A percentile compares a stretch with the other conserved stretches of the same genome.
Evolutionary conservation across 371 early-diverging fungal genomes (phyloP).

Genomic region (Actinomortierella wolfii): DNA sequence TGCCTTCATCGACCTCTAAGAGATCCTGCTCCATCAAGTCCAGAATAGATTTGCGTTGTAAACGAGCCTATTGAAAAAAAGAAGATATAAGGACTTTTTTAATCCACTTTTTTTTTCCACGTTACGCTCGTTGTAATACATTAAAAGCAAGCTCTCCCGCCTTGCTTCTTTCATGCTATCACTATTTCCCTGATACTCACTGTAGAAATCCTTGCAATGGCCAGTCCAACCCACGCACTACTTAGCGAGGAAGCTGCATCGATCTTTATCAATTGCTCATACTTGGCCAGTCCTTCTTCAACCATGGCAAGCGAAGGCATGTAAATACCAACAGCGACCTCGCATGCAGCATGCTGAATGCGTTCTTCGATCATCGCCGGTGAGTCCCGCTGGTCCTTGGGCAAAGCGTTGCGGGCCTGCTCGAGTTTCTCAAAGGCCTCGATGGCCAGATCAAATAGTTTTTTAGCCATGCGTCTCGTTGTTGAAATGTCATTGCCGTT

Average conservation of each 20-base stretch:
- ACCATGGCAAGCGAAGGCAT: conserved; percentile 37
- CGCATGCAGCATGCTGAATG: conserved; percentile 38
- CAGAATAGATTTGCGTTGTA: no score
- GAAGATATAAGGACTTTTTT: background rate
- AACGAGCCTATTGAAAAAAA: background rate
- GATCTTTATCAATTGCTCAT: conserved; percentile 19
- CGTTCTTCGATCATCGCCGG: conserved; percentile 15
- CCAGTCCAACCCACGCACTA: conserved; percentile 23
- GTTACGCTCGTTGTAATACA: no score
- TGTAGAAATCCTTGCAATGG: conserved; percentile 32
- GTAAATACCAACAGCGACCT: conserved; percentile 23
- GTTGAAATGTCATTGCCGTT: no score
- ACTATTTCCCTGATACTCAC: no score
- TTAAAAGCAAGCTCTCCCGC: no score
- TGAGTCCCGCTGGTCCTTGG: conserved; percentile 18
- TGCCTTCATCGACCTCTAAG: background rate
- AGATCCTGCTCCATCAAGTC: no score
- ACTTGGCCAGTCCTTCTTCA: conserved; percentile 33
- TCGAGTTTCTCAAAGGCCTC: conserved; percentile 56
- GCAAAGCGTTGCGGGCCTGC: conserved; percentile 36
- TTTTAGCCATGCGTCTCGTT: conserved; percentile 50
- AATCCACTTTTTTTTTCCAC: no score
- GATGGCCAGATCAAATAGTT: conserved; percentile 62
- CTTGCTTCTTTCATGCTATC: no score
- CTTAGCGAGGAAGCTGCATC: conserved; percentile 1